Base-by-base conservation (phyloP, 2,329 filamentous ascomycete genomes). In the Alternaria dauci region DNA sequence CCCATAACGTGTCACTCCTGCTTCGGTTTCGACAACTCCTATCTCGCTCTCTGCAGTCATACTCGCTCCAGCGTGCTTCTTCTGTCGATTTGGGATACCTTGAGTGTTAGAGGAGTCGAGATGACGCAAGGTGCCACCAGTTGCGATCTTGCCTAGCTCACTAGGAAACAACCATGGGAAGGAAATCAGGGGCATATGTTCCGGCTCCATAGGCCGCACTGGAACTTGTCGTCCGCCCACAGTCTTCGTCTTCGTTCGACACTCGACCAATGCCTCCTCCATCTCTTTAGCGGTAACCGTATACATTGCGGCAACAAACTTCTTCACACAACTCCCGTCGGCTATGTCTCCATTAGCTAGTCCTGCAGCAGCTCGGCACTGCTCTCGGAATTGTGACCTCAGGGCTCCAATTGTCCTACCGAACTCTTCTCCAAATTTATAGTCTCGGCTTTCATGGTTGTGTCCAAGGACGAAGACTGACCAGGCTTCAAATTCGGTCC, bases 401-500 rank as follows among this genome's bases (percentile, higher is more conserved):
- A 98, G 80, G 0, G 83, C 82, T 1, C 81, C 81, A 1, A 90
- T 86, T 20, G 94, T 87, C 5, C 84, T 83, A 0, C 91, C 91
- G 32, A 98, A 87, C 16, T 91, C 90, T 76, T 99, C 94, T 50
- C 93, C 89, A 48, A 93, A 87, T 71, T 95, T 96, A 81, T 96
- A 98, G 65, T 95, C 92, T 8, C 85, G 87, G 34, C 87, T 88
- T 26, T 92, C 85, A 0, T 87, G 85, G 8, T 91, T 91, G 72
- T 91, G 92, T 1, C 86, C 85, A 59, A 98, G 83, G 2, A 94
- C 87, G 76, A 97, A 98, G 0, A 92, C 89, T 0, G 93, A 90
- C 88, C 90, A 97, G 11, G 96, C 86, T 77, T 99, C 95, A 67
- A 97, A 97, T 71, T 99, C 95, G 0, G 91, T 96, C 18, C 82